Percentiles rank a stretch among this genome's conserved stretches.
Conservation (phyloP, 495 filamentous ascomycete species). For the Aspergillus bridgeri region DNA sequence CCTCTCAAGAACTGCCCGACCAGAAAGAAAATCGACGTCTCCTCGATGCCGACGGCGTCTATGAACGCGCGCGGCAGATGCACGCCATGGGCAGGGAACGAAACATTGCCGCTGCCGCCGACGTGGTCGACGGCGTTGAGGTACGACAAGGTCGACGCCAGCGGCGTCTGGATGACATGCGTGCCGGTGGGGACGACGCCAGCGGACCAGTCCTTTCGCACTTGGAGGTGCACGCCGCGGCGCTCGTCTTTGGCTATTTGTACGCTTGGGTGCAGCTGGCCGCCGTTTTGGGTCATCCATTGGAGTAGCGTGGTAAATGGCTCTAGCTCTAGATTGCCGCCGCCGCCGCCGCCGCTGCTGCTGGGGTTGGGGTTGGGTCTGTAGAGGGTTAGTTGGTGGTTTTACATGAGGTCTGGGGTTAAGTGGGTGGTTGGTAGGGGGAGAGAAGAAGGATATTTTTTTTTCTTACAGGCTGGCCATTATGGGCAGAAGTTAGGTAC, state of each 20-base stretch:
- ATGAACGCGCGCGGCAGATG: constrained; percentile 34
- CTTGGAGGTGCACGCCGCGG: constrained; percentile 48
- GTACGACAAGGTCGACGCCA: constrained; percentile 49
- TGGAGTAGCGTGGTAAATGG: constrained; percentile 32
- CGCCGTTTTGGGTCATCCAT: constrained; percentile 44
- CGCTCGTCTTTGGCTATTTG: constrained; percentile 37
- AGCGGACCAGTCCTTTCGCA: constrained; percentile 26
- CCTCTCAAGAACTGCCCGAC: constrained; percentile 53
- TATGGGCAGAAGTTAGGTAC: not conserved
- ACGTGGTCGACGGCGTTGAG: constrained; percentile 45
- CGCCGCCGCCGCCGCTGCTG: too few species aligned
- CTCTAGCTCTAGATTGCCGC: too few species aligned
- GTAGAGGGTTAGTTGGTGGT: not conserved
- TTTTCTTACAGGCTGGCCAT: not conserved
- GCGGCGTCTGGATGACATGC: constrained; percentile 42
- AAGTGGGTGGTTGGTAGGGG: not conserved
- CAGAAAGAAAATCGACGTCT: constrained; percentile 51
- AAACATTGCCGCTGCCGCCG: not conserved
- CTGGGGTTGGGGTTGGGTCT: constrained; percentile 12
- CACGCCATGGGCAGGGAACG: constrained; percentile 36
- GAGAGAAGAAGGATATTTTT: not conserved
- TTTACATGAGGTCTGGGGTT: not conserved
- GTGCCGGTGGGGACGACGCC: constrained; percentile 30
- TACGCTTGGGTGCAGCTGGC: constrained; percentile 38
- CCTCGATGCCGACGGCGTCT: constrained; percentile 33